phyloP scores from a whole-genome alignment of 305 asterid genomes.

The Solanum hybrid region DNA sequence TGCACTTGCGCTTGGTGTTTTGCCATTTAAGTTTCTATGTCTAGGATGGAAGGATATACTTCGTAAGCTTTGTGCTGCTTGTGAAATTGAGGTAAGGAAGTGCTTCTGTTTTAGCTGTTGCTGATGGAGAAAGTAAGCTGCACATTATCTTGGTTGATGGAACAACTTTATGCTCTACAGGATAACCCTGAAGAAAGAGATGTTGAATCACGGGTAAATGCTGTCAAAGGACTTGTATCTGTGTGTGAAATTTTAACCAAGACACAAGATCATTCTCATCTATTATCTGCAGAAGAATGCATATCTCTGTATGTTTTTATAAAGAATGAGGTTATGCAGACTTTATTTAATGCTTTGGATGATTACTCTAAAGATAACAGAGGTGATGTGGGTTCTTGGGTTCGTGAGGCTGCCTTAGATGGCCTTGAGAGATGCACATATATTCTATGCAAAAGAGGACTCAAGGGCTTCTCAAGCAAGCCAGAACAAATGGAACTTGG shows the following conservation, averaged over 20 bases:
- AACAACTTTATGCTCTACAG: slow-evolving; percentile 33
- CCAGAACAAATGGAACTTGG: slow-evolving; percentile 14
- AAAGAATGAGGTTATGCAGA: slow-evolving; percentile 67
- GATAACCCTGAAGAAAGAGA: slow-evolving; percentile 83
- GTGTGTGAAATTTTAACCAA: slow-evolving; percentile 67
- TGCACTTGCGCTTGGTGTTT: slow-evolving; percentile 76
- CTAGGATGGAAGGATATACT: slow-evolving; percentile 62
- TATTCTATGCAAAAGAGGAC: slow-evolving; percentile 60
- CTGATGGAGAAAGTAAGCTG: not conserved
- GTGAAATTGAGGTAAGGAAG: slow-evolving; percentile 65
- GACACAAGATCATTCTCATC: slow-evolving; percentile 29
- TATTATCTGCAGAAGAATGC: slow-evolving; percentile 44
- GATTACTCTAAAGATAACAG: slow-evolving; percentile 95
- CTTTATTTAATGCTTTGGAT: slow-evolving; percentile 76
- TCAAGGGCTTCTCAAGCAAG: slow-evolving; percentile 17
- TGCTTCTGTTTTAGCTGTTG: slow-evolving; percentile 10
- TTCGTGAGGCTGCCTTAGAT: slow-evolving; percentile 93
- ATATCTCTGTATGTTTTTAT: slow-evolving; percentile 42
- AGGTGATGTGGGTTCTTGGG: slow-evolving; percentile 99
- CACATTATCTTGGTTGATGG: slow-evolving; percentile 10
- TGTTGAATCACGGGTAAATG: slow-evolving; percentile 92
- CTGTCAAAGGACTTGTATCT: slow-evolving; percentile 78
- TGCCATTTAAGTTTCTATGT: slow-evolving; percentile 67
- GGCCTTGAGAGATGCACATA: slow-evolving; percentile 91
- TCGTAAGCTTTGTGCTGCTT: slow-evolving; percentile 57